These are phyloP conservation scores for Tephrocybe sp. DNA, from an alignment of 768 basidiomycete genomes.

Conservation along the genomic window DNA sequence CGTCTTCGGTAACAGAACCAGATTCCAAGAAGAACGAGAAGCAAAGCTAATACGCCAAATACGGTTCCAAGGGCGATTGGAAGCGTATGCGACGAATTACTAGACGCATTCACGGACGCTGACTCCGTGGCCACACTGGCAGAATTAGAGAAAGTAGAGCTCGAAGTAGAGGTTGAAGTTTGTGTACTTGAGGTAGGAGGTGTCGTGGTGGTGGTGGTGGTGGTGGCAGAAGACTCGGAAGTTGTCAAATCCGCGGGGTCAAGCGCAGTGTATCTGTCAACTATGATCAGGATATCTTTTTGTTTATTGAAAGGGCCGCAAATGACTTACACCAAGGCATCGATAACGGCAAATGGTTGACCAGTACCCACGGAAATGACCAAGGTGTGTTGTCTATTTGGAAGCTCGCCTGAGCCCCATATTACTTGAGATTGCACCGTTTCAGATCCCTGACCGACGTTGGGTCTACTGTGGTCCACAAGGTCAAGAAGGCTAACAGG, in stretches of 20 bases:
- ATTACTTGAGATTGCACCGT: slow-evolving; percentile 35
- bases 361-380: slow-evolving; percentile 35
- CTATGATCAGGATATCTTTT: not conserved
- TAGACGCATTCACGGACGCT: slow-evolving; percentile 8
- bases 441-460: slow-evolving; percentile 31
- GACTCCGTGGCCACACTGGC: slow-evolving; percentile 19
- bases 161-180: slow-evolving; percentile 9
- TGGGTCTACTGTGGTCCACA: slow-evolving; percentile 32
- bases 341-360: slow-evolving; percentile 35
- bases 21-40: slow-evolving; percentile 24
- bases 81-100: slow-evolving; percentile 21
- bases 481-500: slow-evolving; percentile 33
- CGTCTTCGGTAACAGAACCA: slow-evolving; percentile 28
- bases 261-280: slow-evolving; percentile 22
- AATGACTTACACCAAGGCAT: slow-evolving; percentile 35
- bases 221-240: too few species aligned
- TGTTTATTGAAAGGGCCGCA: slow-evolving; percentile 1
- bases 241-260: slow-evolving; percentile 19
- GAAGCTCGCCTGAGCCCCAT: slow-evolving; percentile 33
- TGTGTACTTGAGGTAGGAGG: slow-evolving; percentile 4
- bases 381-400: slow-evolving; percentile 33
- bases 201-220: slow-evolving; percentile 2
- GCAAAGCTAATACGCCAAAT: slow-evolving; percentile 29
- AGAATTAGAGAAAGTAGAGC: slow-evolving; percentile 7
- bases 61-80: slow-evolving; percentile 32